phyloP scores from a whole-genome alignment of 2,329 filamentous ascomycete species.

The Chaetomiaceae sp. region DNA sequence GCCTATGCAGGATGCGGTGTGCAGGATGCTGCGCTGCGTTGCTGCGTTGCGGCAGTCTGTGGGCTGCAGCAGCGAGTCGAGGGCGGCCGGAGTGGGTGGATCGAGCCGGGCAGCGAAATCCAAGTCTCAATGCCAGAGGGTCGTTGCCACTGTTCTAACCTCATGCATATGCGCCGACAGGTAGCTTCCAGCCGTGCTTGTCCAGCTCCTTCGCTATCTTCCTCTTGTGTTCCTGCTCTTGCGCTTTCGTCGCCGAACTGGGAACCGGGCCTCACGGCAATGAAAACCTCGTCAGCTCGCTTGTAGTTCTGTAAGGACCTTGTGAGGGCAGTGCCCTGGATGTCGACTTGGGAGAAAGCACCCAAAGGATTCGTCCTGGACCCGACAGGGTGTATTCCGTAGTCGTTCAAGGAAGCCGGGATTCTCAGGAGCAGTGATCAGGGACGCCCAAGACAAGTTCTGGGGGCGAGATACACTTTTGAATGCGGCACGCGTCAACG shows the following conservation, averaged over 20 bases:
- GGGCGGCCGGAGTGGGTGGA: neutral
- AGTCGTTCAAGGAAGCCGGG: neutral
- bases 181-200: neutral
- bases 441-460: neutral
- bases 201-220: neutral
- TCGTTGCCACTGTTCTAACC: neutral
- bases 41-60: neutral
- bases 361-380: neutral
- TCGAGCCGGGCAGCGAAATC: neutral
- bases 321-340: neutral
- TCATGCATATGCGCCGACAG: neutral
- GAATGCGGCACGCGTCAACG: neutral
- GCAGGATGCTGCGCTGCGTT: neutral
- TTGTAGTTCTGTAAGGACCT: neutral
- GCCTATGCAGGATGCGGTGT: constrained; percentile 19
- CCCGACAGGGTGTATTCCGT: neutral
- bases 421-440: neutral
- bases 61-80: neutral
- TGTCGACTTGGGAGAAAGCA: neutral
- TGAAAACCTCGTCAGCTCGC: too few relatives aligned
- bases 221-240: neutral
- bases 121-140: neutral
- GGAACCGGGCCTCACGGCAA: too few relatives aligned
- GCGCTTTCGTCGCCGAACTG: neutral
- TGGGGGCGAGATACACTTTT: constrained; percentile 11